Base-by-base conservation (phyloP, 352 stramenopile genomes). In the Globisporangium perplexum region DNA sequence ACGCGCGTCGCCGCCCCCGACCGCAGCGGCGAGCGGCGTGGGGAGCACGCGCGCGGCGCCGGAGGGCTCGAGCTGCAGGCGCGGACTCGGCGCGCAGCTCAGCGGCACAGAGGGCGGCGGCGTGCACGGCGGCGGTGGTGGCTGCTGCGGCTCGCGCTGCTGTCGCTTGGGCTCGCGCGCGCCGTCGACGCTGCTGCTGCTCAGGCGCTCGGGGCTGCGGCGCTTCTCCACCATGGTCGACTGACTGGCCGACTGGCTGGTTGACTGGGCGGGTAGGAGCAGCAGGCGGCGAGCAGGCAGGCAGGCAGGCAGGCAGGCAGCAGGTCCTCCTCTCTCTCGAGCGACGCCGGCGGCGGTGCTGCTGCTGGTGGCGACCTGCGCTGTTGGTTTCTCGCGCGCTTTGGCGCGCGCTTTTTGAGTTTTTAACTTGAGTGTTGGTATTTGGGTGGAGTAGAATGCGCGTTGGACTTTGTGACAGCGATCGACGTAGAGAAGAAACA, bases 31-130 rank as follows among this genome's bases (percentile, higher is more conserved):
- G 26, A 26, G 12, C 17, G 20, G 30, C 17, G 45, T 47, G 45
- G 70, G 57, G 24, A 45, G 58, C 50, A 65, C 50, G 24, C 68
- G 69, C 44, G 57, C 26, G 24, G 38, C 62, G 3, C 53, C 60
- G 18, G 57, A 53, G 5, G 63, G 55, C 8, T 72, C 62, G 18
- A 72, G 63, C 23, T 48, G 20, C 42, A 50, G 55, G 41, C 41
- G 43, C 33, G 49, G 56, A 14, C 47, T 50, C 14, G 39, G 7
- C 14, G 39, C 18, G 20, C n/a, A 6, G 20, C 15, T 3, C 39
- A 17, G 39, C 20, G 39, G 39, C 18, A 7, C 22, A 11, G 18
- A 15, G 2, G 39, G 39, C 20, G n/a, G 39, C 17, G 38, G 38
- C 7, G 38, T 43, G 15, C n/a, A 20, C 38, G 38, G 38, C n/a